Evolutionary conservation across 2,329 filamentous ascomycete species (phyloP), one percentile per base, ranked within the genome.

Genomic region (Hypoxylon sp.): DNA sequence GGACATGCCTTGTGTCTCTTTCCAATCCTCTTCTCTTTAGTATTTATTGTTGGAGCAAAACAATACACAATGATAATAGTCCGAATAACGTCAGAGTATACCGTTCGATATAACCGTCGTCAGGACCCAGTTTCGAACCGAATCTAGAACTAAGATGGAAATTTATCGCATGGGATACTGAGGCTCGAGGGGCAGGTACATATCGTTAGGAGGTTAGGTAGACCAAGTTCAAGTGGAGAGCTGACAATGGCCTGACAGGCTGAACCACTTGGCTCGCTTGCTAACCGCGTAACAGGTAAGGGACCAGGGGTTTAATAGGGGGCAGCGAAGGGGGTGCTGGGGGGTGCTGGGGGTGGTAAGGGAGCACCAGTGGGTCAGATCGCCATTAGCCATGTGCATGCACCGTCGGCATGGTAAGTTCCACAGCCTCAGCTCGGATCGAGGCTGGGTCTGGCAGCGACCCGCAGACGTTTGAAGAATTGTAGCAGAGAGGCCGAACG

Each of bases 391-490:
- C 68, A 70, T 70, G 68, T 70, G 68, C 65, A 38, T 58, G 38
- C 57, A 55, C 67, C 58, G 49, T 64, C 43, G 50, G 52, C 55
- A 30, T 67, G 61, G 63, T 65, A 65, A 58, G 65, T 64, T 46
- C 61, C 64, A 67, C 67, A 65, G 52, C 59, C 63, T 67, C 63
- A 67, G 67, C 63, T 67, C 64, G 67, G 49, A 61, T 67, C 60
- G 60, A 63, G 45, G 48, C 51, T 52, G 48, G 36, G 57, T 64
- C 48, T 64, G 25, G 25, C 52, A 43, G 41, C 50, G 49, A 67
- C 53, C 56, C 62, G 59, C 63, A 52, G 58, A 62, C 21, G 58
- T 62, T 62, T 66, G 45, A 67, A 64, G 53, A 52, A 36, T 60
- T 34, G 58, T 57, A 59, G 32, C 45, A 67, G 51, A 50, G 60